Conservation (phyloP, 768 basidiomycete species). For the Leccinellum luteum region DNA sequence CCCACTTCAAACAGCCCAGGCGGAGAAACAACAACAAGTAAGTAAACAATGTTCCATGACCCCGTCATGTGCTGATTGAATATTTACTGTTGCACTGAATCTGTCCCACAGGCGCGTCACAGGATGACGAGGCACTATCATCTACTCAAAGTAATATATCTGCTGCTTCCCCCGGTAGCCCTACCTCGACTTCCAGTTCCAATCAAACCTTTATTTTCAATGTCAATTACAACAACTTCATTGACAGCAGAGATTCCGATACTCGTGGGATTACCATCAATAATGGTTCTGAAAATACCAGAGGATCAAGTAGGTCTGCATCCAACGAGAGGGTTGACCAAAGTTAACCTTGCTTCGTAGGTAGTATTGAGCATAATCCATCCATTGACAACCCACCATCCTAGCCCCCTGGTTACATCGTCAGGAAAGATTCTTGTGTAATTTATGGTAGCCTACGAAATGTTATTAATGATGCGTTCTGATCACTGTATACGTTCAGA, state of each 20-base stretch:
- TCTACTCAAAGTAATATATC: not conserved
- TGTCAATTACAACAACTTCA: not conserved
- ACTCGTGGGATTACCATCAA: not conserved
- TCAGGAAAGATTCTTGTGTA: not conserved
- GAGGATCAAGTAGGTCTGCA: slow-evolving; percentile 1
- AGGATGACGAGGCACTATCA: not conserved
- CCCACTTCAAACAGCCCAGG: not conserved
- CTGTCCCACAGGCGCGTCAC: not conserved
- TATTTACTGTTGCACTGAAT: not conserved
- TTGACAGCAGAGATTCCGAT: not conserved
- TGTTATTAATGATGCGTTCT: not conserved
- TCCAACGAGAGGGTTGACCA: not conserved
- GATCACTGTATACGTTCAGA: not conserved
- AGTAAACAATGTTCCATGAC: not conserved
- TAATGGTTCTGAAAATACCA: not conserved
- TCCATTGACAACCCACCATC: not conserved
- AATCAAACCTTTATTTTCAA: not conserved
- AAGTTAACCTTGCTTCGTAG: not conserved
- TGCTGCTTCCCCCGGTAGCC: not conserved
- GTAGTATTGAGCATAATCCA: not conserved
- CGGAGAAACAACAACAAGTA: not conserved
- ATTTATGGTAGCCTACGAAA: not conserved
- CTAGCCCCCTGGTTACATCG: not conserved
- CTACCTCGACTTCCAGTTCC: not conserved
- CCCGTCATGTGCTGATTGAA: not conserved